Percentiles rank a stretch among this genome's conserved stretches.
phyloP scores from a whole-genome alignment of 345 rosid species.

The Cardiospermum halicacabum region DNA sequence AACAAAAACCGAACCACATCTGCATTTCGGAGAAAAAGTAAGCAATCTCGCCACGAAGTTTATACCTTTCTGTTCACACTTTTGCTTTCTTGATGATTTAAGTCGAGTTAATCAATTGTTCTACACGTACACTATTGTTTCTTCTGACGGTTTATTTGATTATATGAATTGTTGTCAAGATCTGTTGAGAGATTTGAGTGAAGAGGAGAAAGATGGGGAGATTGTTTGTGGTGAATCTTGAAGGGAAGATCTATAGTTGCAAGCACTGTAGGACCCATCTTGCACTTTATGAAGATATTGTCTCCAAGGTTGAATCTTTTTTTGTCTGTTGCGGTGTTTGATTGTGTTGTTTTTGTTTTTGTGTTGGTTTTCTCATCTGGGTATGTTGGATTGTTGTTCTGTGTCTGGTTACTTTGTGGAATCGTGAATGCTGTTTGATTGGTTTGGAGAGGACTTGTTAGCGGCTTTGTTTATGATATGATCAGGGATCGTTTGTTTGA shows the following conservation, averaged over 20 bases:
- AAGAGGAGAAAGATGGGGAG: constrained; percentile 63
- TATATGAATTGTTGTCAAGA: constrained; percentile 15
- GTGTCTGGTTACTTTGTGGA: background rate
- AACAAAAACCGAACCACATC: background rate
- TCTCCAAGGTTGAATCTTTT: constrained; percentile 68
- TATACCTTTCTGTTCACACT: background rate
- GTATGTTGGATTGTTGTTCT: constrained; percentile 14
- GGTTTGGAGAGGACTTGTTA: background rate
- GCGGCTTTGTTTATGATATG: background rate
- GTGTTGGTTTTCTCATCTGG: constrained; percentile 24
- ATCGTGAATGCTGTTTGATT: background rate
- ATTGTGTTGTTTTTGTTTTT: constrained; percentile 9
- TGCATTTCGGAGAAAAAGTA: background rate
- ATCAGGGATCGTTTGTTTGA: background rate
- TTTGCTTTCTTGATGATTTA: background rate
- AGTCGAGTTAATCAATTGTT: constrained; percentile 3
- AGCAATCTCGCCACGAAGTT: background rate
- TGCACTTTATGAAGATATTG: constrained; percentile 67
- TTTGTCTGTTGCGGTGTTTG: background rate
- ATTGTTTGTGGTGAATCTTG: constrained; percentile 76
- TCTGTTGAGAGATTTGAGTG: background rate
- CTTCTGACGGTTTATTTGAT: background rate
- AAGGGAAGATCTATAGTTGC: constrained; percentile 91
- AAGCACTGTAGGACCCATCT: constrained; percentile 92
- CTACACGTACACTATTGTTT: background rate